Percentiles rank a stretch among this genome's conserved stretches.
These are phyloP conservation scores for Micractinium conductrix DNA, from an alignment of 139 green algal genomes.

Conservation along the genomic window DNA sequence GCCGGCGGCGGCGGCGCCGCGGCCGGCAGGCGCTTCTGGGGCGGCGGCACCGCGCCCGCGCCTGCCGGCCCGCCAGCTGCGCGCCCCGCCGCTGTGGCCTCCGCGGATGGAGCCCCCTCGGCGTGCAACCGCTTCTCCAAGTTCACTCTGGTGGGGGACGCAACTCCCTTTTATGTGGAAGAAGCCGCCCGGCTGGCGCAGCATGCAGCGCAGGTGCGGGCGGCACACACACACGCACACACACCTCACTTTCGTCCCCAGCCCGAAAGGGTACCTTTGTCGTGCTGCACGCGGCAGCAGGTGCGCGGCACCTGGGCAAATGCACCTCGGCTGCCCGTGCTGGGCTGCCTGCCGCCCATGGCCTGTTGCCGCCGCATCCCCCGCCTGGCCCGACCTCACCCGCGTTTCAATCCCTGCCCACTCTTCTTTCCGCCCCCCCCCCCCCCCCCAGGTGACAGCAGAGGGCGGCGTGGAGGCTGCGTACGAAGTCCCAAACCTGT, in stretches of 20 bases:
- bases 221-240: no score
- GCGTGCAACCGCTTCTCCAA: conserved; percentile 70
- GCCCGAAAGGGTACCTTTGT: background rate
- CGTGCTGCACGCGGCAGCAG: background rate
- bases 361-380: no score
- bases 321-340: background rate
- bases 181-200: conserved; percentile 65
- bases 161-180: conserved; percentile 55
- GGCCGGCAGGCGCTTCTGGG: background rate
- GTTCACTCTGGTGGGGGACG: conserved; percentile 66
- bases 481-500: conserved; percentile 68
- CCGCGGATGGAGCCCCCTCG: background rate
- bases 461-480: conserved; percentile 64
- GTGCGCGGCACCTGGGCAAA: no score
- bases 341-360: no score
- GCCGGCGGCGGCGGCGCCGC: no score
- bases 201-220: conserved; percentile 48
- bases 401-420: no score
- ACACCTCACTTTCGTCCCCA: no score
- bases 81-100: background rate
- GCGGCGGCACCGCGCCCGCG: background rate
- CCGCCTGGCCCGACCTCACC: no score
- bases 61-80: background rate
- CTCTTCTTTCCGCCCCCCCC: no score
- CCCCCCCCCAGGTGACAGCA: conserved; percentile 38